Conservation (phyloP, 768 basidiomycete genomes). For the Pilatotrama ljubarskyi region DNA sequence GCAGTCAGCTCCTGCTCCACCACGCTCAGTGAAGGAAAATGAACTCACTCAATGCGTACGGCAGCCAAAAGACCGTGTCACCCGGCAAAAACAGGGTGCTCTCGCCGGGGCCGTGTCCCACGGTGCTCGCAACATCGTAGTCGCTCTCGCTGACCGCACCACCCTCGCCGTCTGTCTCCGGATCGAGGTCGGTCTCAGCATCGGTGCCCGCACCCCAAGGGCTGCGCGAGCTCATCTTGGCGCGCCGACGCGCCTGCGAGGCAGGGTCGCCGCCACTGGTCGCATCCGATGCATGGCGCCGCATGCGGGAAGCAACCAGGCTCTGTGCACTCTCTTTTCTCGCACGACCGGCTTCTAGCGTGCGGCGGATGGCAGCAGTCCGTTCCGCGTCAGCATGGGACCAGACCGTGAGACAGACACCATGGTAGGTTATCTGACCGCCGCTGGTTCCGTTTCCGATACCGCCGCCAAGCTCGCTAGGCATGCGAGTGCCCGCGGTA, state of each 20-base stretch:
- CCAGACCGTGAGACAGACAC: conserved; percentile 94
- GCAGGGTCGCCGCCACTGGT: conserved; percentile 51
- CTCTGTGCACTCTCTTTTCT: conserved; percentile 82
- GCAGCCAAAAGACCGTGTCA: conserved; percentile 93
- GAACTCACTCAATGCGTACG: conserved; percentile 82
- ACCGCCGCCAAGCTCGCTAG: conserved; percentile 28
- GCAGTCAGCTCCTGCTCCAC: not conserved
- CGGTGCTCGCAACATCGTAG: conserved; percentile 77
- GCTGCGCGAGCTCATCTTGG: conserved; percentile 60
- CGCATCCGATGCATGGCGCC: conserved; percentile 50
- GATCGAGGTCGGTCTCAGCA: conserved; percentile 72
- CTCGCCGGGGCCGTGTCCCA: conserved; percentile 82
- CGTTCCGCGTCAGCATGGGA: conserved; percentile 91
- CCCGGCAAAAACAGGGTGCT: conserved; percentile 87
- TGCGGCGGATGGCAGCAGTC: conserved; percentile 78
- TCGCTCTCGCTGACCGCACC: conserved; percentile 85
- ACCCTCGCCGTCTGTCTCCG: conserved; percentile 66
- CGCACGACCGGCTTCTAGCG: conserved; percentile 74
- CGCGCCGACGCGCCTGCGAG: conserved; percentile 54
- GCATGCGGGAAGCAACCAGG: conserved; percentile 65
- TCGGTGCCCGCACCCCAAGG: conserved; percentile 65
- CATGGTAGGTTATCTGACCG: conserved; percentile 68
- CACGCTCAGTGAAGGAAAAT: conserved; percentile 8
- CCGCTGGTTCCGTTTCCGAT: conserved; percentile 39
- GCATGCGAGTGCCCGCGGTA: conserved; percentile 22